Conservation (phyloP, 1,139 yeast species). For the Debaryomycetaceae sp. region DNA sequence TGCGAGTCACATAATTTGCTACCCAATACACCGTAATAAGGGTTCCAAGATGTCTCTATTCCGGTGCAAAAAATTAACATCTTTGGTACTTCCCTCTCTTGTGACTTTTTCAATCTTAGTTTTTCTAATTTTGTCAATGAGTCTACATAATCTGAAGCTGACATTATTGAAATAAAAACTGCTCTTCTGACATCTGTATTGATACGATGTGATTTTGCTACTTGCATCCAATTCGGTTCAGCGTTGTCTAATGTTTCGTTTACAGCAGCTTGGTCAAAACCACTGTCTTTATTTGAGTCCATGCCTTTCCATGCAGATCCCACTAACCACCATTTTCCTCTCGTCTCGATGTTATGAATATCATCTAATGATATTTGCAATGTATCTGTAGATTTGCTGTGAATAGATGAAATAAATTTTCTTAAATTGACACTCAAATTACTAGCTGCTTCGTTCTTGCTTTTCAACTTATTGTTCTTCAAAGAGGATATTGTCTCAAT, state of each 20-base stretch:
- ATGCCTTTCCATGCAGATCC: constrained; percentile 94
- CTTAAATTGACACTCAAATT: constrained; percentile 58
- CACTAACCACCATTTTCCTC: constrained; percentile 98
- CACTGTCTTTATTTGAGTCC: constrained; percentile 26
- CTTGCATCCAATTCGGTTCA: constrained; percentile 84
- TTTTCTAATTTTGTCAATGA: constrained; percentile 82
- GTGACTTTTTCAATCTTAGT: constrained; percentile 73
- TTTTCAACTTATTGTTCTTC: constrained; percentile 77
- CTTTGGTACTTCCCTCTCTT: constrained; percentile 82
- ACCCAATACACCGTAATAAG: constrained; percentile 83
- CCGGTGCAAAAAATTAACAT: constrained; percentile 84
- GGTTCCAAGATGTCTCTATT: constrained; percentile 82
- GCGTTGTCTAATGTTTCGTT: constrained; percentile 61
- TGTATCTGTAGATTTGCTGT: constrained; percentile 60
- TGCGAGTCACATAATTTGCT: constrained; percentile 69
- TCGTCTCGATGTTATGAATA: constrained; percentile 67
- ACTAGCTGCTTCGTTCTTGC: constrained; percentile 45
- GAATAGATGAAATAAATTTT: constrained; percentile 58
- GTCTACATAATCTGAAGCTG: constrained; percentile 88
- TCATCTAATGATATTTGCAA: constrained; percentile 82
- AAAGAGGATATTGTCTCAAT: constrained; percentile 82
- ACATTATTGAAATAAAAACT: constrained; percentile 89
- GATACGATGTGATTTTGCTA: constrained; percentile 87
- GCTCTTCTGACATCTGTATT: constrained; percentile 95
- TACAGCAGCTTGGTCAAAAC: constrained; percentile 33